A percentile compares a stretch with the other conserved stretches of the same genome.
These are phyloP conservation scores for Akanthomyces lecanii DNA, from an alignment of 2,329 filamentous ascomycete genomes.

Conservation along the genomic window DNA sequence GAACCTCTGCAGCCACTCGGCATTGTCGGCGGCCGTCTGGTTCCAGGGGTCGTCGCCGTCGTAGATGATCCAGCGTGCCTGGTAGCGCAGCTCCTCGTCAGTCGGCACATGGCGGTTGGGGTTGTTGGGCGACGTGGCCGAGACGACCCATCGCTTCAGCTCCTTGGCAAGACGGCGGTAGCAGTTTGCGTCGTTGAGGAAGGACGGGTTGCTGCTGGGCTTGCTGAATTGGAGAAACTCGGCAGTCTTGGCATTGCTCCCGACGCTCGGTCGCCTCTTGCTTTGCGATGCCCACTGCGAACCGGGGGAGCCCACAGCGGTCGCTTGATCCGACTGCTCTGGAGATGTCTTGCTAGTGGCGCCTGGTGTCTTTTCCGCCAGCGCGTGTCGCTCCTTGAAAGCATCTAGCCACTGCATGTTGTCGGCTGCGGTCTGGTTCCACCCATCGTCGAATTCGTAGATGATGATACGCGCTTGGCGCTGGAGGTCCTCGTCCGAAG, in stretches of 20 bases:
- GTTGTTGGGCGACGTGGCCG: conserved; percentile 56
- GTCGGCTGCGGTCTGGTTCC: conserved; percentile 61
- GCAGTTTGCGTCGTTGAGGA: conserved; percentile 58
- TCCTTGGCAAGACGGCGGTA: conserved; percentile 53
- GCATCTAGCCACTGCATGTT: conserved; percentile 48
- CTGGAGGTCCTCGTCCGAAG: conserved; percentile 52
- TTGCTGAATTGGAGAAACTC: conserved; percentile 6
- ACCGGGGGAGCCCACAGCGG: conserved; percentile 4
- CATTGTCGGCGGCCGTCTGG: conserved; percentile 59
- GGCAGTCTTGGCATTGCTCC: neutral
- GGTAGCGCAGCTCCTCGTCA: conserved; percentile 60
- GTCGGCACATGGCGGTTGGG: conserved; percentile 55
- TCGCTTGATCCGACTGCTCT: conserved; percentile 4
- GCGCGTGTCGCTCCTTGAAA: conserved; percentile 47
- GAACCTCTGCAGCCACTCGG: conserved; percentile 60
- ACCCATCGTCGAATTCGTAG: conserved; percentile 58
- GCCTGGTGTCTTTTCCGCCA: conserved; percentile 16
- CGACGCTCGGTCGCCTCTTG: neutral
- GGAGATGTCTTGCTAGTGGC: conserved; percentile 12
- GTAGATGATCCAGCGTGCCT: conserved; percentile 59
- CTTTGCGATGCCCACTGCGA: conserved; percentile 6
- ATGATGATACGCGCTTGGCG: conserved; percentile 56
- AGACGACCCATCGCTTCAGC: conserved; percentile 48
- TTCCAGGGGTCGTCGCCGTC: conserved; percentile 64
- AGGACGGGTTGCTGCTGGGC: conserved; percentile 33